These are phyloP conservation scores for Globisporangium echinulatum DNA, from an alignment of 352 stramenopile genomes.

Conservation along the genomic window DNA sequence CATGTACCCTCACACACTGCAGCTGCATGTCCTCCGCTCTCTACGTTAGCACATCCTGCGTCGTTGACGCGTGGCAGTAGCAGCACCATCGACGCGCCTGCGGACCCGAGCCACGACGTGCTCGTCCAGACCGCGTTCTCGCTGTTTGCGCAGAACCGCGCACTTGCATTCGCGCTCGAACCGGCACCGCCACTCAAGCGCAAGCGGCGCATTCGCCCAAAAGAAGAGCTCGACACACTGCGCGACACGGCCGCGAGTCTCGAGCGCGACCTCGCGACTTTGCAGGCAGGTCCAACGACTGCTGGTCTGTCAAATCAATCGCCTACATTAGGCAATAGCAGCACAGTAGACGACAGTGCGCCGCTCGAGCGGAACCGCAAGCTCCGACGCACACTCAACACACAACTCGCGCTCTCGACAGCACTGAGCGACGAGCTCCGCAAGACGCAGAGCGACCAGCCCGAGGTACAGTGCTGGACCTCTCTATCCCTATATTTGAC, in stretches of 20 bases:
- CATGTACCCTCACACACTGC: too few relatives aligned
- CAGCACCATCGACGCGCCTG: neutral
- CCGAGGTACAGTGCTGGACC: neutral
- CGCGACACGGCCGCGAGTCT: conserved; percentile 1
- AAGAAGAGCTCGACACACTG: conserved; percentile 9
- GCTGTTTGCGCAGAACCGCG: conserved; percentile 3
- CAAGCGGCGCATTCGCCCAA: conserved; percentile 7
- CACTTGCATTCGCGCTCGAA: conserved; percentile 5
- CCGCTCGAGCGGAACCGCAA: conserved; percentile 7
- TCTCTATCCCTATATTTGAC: neutral
- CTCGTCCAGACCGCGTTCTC: conserved; percentile 5
- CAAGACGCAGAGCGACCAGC: neutral
- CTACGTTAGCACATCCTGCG: too few relatives aligned
- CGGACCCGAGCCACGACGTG: neutral
- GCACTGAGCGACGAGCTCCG: neutral
- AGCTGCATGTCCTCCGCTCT: too few relatives aligned
- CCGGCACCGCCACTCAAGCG: conserved; percentile 3
- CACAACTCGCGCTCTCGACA: conserved; percentile 4
- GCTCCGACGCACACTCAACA: conserved; percentile 3
- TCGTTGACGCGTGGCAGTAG: neutral
- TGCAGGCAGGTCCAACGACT: neutral
- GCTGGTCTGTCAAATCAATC: neutral
- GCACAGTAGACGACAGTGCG: neutral
- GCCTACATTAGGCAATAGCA: neutral
- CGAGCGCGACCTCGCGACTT: conserved; percentile 2